phyloP scores from a whole-genome alignment of 2,329 filamentous ascomycete genomes.

The Colletotrichum spaethianum region DNA sequence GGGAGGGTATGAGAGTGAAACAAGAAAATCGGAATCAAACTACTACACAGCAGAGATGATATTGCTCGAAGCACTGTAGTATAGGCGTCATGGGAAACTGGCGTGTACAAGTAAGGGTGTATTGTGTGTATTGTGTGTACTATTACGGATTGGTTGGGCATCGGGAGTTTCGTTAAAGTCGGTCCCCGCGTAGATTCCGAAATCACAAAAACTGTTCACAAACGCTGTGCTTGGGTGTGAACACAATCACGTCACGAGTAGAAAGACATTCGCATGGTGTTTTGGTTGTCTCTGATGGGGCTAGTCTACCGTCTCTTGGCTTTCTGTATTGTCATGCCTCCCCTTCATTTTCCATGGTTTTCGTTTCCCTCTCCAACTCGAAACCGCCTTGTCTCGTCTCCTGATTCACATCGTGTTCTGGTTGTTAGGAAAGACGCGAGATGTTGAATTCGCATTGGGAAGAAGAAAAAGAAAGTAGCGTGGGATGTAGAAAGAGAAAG shows the following conservation, averaged over 20 bases:
- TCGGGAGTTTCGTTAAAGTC: constrained; percentile 18
- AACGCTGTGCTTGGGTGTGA: neutral
- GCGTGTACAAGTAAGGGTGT: constrained; percentile 1
- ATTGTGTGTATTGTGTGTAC: neutral
- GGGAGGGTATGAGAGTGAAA: neutral
- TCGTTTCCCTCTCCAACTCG: neutral
- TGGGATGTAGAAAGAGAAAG: neutral
- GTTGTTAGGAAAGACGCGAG: constrained; percentile 19
- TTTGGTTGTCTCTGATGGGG: neutral
- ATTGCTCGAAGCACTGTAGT: constrained; percentile 2
- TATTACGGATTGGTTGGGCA: constrained; percentile 1
- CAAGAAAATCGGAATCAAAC: neutral
- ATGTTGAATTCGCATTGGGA: constrained; percentile 42
- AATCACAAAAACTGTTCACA: constrained; percentile 8
- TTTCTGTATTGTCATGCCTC: neutral
- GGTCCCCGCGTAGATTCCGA: constrained; percentile 7
- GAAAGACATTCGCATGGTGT: neutral
- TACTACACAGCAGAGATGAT: neutral
- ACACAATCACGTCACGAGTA: neutral
- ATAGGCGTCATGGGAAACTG: constrained; percentile 2
- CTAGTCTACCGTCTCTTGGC: neutral
- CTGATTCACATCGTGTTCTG: neutral
- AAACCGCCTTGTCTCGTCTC: constrained; percentile 2
- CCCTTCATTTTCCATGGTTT: neutral
- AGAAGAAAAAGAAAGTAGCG: neutral